Evolutionary conservation across 176 grass and related monocot species (phyloP), one percentile per base, ranked within the genome.

Genomic region (Zoysia pacifica): DNA sequence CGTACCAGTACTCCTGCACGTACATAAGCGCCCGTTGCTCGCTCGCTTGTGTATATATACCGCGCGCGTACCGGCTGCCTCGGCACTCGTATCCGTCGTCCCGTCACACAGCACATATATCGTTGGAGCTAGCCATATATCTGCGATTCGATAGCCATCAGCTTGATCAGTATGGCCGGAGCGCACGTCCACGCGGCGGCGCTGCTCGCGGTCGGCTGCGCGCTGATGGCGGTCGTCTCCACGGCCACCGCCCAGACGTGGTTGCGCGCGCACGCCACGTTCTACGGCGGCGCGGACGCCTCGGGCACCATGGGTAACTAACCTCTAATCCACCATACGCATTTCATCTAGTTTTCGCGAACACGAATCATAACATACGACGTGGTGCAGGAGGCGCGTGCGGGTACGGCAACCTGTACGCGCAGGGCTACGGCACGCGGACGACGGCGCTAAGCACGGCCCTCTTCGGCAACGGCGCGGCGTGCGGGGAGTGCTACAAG

Each of bases 401-500:
- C 75, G 89, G 89, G 44, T 88, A 91, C 76, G 82, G 89, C 19
- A 82, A 91, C 82, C 75, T 91, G 78, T 88, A 75, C 82, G 75
- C 77, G 53, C 78, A 77, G 53, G 89, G 89, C 0, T 91, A 91
- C 82, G 89, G 89, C 7, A 87, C 79, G 41, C 55, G 86, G 12
- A 93, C 86, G 43, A 11, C 89, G 81, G 93, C 93, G 74, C 82
- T 97, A 19, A 97, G 93, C 93, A 93, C 93, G 48, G 83, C 80
- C 19, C 81, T 97, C 2, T 97, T 97, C 90, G 11, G 4, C 76
- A 58, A 53, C 65, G 93, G 93, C 28, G 75, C 42, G 3, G 2
- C 86, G 2, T 95, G 93, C 78, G 93, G 93, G 3, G 63, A 87
- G 81, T 93, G 87, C 72, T 89, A 81, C 76, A 87, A 89, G 66